These are phyloP conservation scores for Pneumocystis murina DNA, from an alignment of 1,139 yeast genomes.

Conservation along the genomic window DNA sequence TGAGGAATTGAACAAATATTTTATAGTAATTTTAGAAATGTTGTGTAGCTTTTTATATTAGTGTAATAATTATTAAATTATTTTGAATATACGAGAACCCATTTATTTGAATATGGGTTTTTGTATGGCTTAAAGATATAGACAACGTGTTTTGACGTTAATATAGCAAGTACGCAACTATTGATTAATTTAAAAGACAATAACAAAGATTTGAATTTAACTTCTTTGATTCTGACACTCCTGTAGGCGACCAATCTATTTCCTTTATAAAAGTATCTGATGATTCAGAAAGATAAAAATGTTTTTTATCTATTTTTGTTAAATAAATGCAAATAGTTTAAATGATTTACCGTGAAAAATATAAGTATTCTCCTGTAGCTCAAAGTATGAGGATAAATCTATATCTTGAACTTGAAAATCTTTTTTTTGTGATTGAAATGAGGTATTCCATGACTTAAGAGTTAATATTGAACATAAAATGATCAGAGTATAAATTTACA, in stretches of 20 bases:
- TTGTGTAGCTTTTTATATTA: neutral
- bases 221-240: neutral
- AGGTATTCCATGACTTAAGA: neutral
- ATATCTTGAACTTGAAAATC: neutral
- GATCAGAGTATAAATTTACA: neutral
- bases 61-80: neutral
- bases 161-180: neutral
- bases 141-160: neutral
- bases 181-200: neutral
- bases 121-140: neutral
- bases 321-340: neutral
- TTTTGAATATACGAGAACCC: neutral
- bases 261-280: neutral
- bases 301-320: neutral
- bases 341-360: neutral
- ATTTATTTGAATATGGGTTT: neutral
- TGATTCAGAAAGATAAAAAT: neutral
- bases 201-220: neutral
- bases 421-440: neutral
- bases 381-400: neutral
- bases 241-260: neutral
- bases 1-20: neutral
- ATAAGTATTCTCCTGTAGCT: neutral
- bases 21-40: neutral
- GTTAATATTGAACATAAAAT: neutral